phyloP scores from a whole-genome alignment of 2,329 filamentous ascomycete species.

The Oidium heveae region DNA sequence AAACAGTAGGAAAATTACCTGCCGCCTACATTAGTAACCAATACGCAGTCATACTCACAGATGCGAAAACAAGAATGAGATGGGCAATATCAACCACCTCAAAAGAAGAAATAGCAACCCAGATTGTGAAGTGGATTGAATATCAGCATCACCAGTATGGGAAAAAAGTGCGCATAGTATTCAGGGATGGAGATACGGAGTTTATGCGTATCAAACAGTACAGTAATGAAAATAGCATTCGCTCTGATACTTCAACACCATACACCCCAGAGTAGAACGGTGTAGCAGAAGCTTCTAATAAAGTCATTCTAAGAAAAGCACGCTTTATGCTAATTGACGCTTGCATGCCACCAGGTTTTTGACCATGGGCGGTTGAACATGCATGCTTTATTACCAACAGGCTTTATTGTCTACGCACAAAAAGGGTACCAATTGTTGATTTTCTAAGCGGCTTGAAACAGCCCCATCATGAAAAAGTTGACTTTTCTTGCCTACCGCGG shows the following conservation, averaged over 20 bases:
- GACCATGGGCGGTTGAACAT: background rate
- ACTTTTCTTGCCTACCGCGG: background rate
- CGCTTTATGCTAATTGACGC: background rate
- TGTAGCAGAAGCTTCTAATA: background rate
- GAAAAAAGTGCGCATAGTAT: background rate
- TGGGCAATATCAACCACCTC: background rate
- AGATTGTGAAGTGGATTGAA: background rate
- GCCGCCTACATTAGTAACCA: background rate
- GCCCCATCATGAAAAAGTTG: background rate
- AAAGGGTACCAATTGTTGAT: background rate
- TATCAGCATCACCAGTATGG: background rate
- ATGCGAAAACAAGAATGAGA: background rate
- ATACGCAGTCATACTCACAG: background rate
- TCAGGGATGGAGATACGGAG: background rate
- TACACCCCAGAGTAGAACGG: background rate
- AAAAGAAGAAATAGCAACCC: background rate
- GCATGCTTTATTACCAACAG: background rate
- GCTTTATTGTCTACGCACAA: background rate
- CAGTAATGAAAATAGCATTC: background rate
- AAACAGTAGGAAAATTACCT: background rate
- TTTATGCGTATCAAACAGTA: background rate
- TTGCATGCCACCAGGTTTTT: background rate
- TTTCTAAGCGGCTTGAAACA: background rate
- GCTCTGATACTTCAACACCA: background rate
- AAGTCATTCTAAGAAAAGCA: background rate